Base-by-base conservation (phyloP, 805 yeast species). In the Teunomyces stri region DNA sequence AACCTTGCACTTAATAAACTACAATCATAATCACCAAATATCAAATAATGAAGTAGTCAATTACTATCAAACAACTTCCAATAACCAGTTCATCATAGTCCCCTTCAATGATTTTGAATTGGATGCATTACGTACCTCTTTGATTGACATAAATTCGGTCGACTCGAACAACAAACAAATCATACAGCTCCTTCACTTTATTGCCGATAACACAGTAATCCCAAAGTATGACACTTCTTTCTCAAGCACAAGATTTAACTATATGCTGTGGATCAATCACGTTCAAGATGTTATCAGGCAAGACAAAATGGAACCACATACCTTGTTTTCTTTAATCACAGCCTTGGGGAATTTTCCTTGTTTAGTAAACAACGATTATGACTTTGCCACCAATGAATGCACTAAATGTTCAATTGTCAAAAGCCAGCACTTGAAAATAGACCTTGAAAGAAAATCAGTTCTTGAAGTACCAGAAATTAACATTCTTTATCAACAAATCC, bases 331-430 rank as follows among this genome's bases (percentile, higher is more conserved):
- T 0, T 47, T 72, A 4, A 57, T 76, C 9, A 65, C 73, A 10
- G 64, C 76, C 1, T 46, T 79, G 22, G 75, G 78, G 6, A 57
- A 65, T 38, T 67, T 69, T 42, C 70, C 78, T 4, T 78, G 83
- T 54, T 40, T 76, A n/a, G 42, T 68, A 0, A 61, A 63, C 21
- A 64, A 59, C 2, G 75, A 75, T 47, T 73, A 52, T 46, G 64
- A 75, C 48, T 57, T 54, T 31, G 47, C 51, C 5, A 44, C 62
- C 0, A 51, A 52, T 2, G 62, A 61, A 15, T 79, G 84, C 52
- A 45, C 45, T 6, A 52, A 54, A 10, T 78, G 83, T 61, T 60
- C 65, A 5, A 28, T 51, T 38, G 41, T 52, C 12, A 65, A 60
- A 41, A 62, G 61, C 43, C 49, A 53, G 29, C 64, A 64, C 49